Evolutionary conservation across 2,329 filamentous ascomycete genomes (phyloP), one percentile per base, ranked within the genome.

Genomic region (Cercospora sp.): DNA sequence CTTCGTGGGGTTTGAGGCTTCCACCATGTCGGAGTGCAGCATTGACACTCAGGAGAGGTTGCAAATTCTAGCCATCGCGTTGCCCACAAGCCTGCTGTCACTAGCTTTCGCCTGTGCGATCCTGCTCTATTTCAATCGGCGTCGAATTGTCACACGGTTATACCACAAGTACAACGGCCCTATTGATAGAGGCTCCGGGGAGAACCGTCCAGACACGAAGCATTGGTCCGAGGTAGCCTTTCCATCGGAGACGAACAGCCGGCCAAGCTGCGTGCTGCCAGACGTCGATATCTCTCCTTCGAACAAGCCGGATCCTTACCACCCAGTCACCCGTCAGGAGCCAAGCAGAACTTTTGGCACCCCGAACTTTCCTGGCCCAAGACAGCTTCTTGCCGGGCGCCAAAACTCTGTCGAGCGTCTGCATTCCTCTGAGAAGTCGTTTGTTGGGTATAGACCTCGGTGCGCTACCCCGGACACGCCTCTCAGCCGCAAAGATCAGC

Each of bases 401-500:
- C 45, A 40, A 13, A 8, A 13, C n/a, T 43, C 49, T 18, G 12
- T 34, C 16, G 61, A 63, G 21, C 49, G 37, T 7, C 7, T 63
- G 1, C 1, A 55, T 37, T 63, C 45, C 16, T 55, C 49, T n/a
- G 45, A 63, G 10, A 57, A 43, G 13, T 53, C 49, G 3, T 26
- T 26, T 12, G 26, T 26, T 26, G 12, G 18, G 3, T 26, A 62
- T 7, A 68, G 43, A 26, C 10, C 58, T 32, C 58, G 66, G 13
- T 58, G 66, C n/a, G 28, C 43, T 21, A 68, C 63, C 13, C 63
- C 66, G 16, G 63, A 68, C 18, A 65, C 66, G 34, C 59, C 66
- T 13, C 53, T 61, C 16, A 65, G 66, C 49, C 66, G 66, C 5
- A 65, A 65, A 40, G 63, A 68, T 21, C 63, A 68, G 45, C 66